Conservation (phyloP, 208 protist genomes). For the Trypanosoma scelopori region DNA sequence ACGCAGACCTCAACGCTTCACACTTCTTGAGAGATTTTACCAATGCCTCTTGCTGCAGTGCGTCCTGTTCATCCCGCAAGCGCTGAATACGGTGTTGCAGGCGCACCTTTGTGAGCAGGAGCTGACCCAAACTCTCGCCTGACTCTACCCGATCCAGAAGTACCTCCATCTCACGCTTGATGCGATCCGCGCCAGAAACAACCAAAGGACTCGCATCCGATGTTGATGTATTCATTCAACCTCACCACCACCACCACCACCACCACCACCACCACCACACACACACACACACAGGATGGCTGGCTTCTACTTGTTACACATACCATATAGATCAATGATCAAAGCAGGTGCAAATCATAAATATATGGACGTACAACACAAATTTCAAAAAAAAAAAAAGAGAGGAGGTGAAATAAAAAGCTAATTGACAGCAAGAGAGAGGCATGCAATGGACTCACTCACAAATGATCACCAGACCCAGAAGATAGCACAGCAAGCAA, state of each 20-base stretch:
- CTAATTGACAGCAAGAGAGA: not conserved
- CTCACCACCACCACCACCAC: not conserved
- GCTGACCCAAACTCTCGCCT: not conserved
- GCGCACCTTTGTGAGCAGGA: slow-evolving; percentile 9
- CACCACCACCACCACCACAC: not conserved
- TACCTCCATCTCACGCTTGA: slow-evolving; percentile 2
- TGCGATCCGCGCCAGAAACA: not conserved
- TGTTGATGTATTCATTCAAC: not conserved
- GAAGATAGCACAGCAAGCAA: not conserved
- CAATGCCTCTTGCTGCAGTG: not conserved
- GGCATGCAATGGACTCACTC: too few species aligned
- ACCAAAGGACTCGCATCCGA: not conserved
- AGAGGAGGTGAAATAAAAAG: slow-evolving; percentile 3
- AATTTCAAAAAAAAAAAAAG: slow-evolving; percentile 1
- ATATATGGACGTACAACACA: not conserved
- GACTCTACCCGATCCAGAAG: not conserved
- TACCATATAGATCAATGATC: too few species aligned
- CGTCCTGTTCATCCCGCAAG: slow-evolving; percentile 13
- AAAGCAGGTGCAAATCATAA: too few species aligned
- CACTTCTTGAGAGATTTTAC: slow-evolving; percentile 3
- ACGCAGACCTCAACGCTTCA: not conserved
- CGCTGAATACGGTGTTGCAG: slow-evolving; percentile 26
- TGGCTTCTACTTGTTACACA: too few species aligned
- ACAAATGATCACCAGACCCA: not conserved
- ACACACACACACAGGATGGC: too few species aligned